Base-by-base conservation (phyloP, 805 yeast species). In the Lachancea sp. region DNA sequence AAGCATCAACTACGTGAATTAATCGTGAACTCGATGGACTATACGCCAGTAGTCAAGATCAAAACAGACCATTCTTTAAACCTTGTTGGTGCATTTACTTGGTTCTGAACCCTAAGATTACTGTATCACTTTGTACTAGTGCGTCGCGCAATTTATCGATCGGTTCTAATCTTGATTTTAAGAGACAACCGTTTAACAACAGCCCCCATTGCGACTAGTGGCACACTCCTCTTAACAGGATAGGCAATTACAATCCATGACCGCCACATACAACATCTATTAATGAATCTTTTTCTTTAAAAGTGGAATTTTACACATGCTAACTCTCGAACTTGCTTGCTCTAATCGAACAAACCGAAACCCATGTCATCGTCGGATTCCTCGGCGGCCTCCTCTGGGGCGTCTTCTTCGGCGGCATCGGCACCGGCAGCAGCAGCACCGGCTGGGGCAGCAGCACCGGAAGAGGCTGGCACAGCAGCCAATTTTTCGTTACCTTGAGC, bases 401-500 rank as follows among this genome's bases (percentile, higher is more conserved):
- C 92, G 46, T 67, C 92, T 46, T 69, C 95, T 45, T 70, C 92
- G 52, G 72, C 87, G 55, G 75, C 83, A 53, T 77, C 80, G 67
- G 70, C 84, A 62, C 75, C 81, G 60, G 81, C 80, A 60, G 82
- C 77, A 56, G 83, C 80, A 63, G 76, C 77, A 63, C 74, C 77
- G 64, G 78, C 73, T 59, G 83, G 70, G 57, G 92, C 72, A 63
- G 87, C 78, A 70, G 92, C 95, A 69, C 96, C 92, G 74, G 95
- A 97, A 70, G 96, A 97, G 64, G 96, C 62, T 72, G 97, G 97
- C 56, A 90, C 94, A 57, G 97, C 80, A 59, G 97, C 94, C 68
- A 92, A 85, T 79, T 92, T 92, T 74, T 83, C 73, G 72, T 83
- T 73, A 78, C 98, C 98, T 75, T 80, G 92, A 61, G 95, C 83